Conservation (phyloP, 192 early-diverging fungal species). For the Rhizoclosmatium sp. region DNA sequence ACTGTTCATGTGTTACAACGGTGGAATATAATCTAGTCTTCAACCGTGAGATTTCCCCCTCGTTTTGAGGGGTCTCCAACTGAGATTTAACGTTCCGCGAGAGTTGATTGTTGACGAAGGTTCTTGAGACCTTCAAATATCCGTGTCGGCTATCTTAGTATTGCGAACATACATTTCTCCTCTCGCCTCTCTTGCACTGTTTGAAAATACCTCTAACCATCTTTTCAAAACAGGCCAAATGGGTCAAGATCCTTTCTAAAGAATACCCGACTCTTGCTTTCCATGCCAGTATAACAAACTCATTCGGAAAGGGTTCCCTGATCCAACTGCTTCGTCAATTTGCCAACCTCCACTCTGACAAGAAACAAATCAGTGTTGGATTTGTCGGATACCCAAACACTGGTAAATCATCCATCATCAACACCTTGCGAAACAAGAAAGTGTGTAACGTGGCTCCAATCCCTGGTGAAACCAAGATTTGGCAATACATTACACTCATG, state of each 20-base stretch:
- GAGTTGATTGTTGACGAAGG: constrained; percentile 46
- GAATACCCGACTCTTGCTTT: constrained; percentile 97
- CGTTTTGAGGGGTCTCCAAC: constrained; percentile 59
- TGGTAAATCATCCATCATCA: constrained; percentile 98
- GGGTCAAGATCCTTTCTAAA: constrained; percentile 90
- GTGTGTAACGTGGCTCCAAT: constrained; percentile 98
- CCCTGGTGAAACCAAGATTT: constrained; percentile 98
- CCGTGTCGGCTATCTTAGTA: constrained; percentile 48
- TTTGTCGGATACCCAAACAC: constrained; percentile 99
- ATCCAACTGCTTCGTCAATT: constrained; percentile 99
- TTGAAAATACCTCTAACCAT: not conserved
- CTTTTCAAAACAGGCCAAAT: constrained; percentile 70
- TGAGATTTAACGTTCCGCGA: constrained; percentile 37
- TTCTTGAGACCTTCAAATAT: constrained; percentile 21
- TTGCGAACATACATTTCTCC: constrained; percentile 50
- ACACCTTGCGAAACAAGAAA: constrained; percentile 94
- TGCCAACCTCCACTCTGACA: constrained; percentile 90
- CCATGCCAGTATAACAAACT: constrained; percentile 97
- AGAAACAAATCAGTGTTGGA: constrained; percentile 98
- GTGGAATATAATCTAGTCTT: constrained; percentile 58
- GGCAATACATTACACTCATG: constrained; percentile 99
- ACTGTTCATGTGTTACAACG: constrained; percentile 58
- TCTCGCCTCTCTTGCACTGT: constrained; percentile 14
- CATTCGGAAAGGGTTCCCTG: constrained; percentile 98
- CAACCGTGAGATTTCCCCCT: constrained; percentile 45